Base-by-base conservation (phyloP, 768 basidiomycete species). In the Termitomyces sp. region DNA sequence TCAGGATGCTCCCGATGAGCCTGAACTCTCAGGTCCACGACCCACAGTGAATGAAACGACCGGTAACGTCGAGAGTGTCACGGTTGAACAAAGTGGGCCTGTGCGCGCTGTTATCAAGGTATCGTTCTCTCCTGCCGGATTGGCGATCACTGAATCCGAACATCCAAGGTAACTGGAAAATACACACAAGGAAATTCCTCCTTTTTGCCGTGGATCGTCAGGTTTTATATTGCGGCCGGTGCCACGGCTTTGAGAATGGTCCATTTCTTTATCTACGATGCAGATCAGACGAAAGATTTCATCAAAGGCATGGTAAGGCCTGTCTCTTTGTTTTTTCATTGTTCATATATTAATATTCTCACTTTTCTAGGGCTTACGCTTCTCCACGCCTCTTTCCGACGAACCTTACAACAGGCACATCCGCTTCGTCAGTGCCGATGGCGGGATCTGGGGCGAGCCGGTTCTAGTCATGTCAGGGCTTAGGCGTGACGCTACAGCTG, bases 251-350 rank as follows among this genome's bases (percentile, higher is more conserved):
- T 76, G 5, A 65, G 75, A 32, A 68, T 74, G 46, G 73, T 72
- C 12, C 75, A 77, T 60, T 77, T 77, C 66, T 77, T 77, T 62
- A 73, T 76, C 5, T 77, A 69, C 57, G 75, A 77, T 46, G 75
- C 71, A 3, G 75, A 77, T 53, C 75, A 77, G 64, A 69, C 62
- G 40, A 73, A 73, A 28, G 75, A 76, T 53, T 77, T 77, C 55
- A 75, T 77, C 63, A 76, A 74, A 64, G 75, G 74, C 35, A 65
- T 77, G 39, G 73, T 73, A 45, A 46, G 64, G 40, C 33, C 16
- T 61, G 39, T 38, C 12, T 11, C 15, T 33, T 39, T 50, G 15
- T 51, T 24, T 35, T 12, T n/a, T 20, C 36, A n/a, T 7, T 16
- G 15, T n/a, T 8, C 51, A 22, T 20, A 16, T 20, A 28, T 1